Evolutionary conservation across 2,329 filamentous ascomycete genomes (phyloP).

Genomic region (Ascochyta clinopodiicola): DNA sequence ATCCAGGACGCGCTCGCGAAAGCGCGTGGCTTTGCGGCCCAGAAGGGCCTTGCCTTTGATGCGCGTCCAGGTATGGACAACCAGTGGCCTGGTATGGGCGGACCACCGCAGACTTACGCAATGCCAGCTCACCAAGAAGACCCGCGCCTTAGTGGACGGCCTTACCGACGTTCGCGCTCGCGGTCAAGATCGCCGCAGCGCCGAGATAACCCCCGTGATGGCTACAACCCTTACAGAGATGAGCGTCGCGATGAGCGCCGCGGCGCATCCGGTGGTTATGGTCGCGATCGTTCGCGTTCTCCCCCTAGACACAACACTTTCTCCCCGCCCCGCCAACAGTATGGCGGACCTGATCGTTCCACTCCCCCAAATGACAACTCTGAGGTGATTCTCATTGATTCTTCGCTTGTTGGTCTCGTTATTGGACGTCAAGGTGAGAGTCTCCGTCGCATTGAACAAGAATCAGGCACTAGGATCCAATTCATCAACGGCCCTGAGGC

Average conservation of each 20-base stretch:
- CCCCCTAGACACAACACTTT: conserved; percentile 65
- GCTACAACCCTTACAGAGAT: conserved; percentile 83
- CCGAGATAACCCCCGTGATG: conserved; percentile 75
- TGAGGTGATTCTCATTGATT: conserved; percentile 86
- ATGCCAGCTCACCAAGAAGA: conserved; percentile 52
- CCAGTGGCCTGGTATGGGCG: conserved; percentile 50
- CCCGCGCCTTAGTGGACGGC: conserved; percentile 59
- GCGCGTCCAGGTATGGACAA: conserved; percentile 51
- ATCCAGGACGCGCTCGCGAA: conserved; percentile 85
- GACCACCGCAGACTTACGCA: conserved; percentile 41
- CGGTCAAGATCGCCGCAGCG: conserved; percentile 64
- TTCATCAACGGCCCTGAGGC: conserved; percentile 80
- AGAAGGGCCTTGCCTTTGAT: conserved; percentile 70
- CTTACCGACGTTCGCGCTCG: conserved; percentile 74
- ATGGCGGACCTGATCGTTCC: conserved; percentile 59
- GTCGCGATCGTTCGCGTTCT: conserved; percentile 76
- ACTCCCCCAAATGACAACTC: conserved; percentile 72
- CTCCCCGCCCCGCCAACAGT: conserved; percentile 62
- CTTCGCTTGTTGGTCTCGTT: conserved; percentile 84
- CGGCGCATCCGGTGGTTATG: conserved; percentile 60
- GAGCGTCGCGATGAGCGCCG: conserved; percentile 75
- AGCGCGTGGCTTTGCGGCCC: conserved; percentile 79
- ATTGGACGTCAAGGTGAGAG: conserved; percentile 93
- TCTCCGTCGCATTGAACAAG: conserved; percentile 80
- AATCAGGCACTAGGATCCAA: conserved; percentile 84